Evolutionary conservation across 2,329 filamentous ascomycete species (phyloP), one percentile per base, ranked within the genome.

Genomic region (Trichoderma sp.): DNA sequence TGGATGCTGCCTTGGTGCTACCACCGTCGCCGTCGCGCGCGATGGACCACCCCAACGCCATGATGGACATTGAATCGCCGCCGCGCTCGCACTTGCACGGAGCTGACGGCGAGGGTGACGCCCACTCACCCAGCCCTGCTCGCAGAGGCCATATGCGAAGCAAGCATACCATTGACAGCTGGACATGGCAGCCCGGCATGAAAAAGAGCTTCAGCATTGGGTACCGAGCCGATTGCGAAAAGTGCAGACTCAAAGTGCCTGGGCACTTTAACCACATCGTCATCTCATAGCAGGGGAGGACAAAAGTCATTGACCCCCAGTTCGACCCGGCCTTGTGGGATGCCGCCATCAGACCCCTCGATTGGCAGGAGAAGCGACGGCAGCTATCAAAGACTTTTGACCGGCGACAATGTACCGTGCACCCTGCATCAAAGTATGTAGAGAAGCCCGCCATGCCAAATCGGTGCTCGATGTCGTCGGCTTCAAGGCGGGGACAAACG

Each of bases 181-280:
- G 86, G 87, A 89, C 87, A 2, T 81, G 83, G 74, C 85, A 88
- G 70, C 86, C 86, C 0, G 86, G 87, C 72, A 88, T 88, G 85
- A 91, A 90, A 79, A 87, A 87, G 77, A 88, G 86, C 70, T 90
- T 94, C 77, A 91, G 90, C 74, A 93, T 94, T 87, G 91, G 91
- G 61, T 94, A 90, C 80, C 84, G 91, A 71, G 85, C 89, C 14
- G 91, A 93, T 78, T 94, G 91, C 76, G 91, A 93, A 70, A 93
- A 93, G 79, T 94, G 91, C 79, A 86, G 85, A 55, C 84, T 87
- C 76, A 91, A 89, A 76, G 90, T 93, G 8, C 91, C 91, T 0
- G 91, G 91, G 1, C 91, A 94, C 77, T 94, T 93, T 76, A 93
- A 91, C 75, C 91, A 94, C 79, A 92, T 94, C 70, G 88, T 93